Base-by-base conservation (phyloP, 768 basidiomycete species). In the Lactarius evosmus region DNA sequence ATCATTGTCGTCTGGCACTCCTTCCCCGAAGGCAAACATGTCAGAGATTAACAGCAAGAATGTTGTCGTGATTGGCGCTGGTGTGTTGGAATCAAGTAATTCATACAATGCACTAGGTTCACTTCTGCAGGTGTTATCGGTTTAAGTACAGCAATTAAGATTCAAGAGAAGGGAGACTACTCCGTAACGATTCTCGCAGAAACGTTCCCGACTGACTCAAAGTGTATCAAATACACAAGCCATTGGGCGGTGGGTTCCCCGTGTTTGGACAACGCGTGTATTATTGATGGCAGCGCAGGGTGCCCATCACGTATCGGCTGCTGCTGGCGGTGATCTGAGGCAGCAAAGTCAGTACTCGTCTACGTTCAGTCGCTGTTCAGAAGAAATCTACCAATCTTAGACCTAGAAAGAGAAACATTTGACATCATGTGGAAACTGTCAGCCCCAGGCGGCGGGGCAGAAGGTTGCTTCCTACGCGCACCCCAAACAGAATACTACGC, bases 371-470 rank as follows among this genome's bases (percentile, higher is more conserved):
- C 30, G 44, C 25, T 33, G 22, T 33, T 17, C 25, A 8, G 5
- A 22, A 6, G 17, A 40, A 3, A 34, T 44, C 27, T 30, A 7
- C 17, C 12, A 34, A 46, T 36, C 22, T 9, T 66, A 93, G 89
- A 76, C 14, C 77, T 91, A 67, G 88, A 92, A 70, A 75, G 80
- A 59, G 85, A 85, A 63, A 93, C 90, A 1, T 91, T 94, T 72
- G 73, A 85, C n/a, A 76, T 75, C 4, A 83, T 93, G 82, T 91
- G 88, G 88, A 76, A 82, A 62, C 77, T 92, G 66, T 91, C 91
- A 0, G 80, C 78, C 4, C 83, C 84, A 0, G 83, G 81, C 2
- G 77, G 77, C 34, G 76, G 77, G 12, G 79, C 82, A 0, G 84
- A 88, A 63, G 78, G 79, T 27, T 85, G 82, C 63, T 89, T 93